These are phyloP conservation scores for Epichloe sibirici DNA, from an alignment of 2,329 filamentous ascomycete genomes.

Conservation along the genomic window DNA sequence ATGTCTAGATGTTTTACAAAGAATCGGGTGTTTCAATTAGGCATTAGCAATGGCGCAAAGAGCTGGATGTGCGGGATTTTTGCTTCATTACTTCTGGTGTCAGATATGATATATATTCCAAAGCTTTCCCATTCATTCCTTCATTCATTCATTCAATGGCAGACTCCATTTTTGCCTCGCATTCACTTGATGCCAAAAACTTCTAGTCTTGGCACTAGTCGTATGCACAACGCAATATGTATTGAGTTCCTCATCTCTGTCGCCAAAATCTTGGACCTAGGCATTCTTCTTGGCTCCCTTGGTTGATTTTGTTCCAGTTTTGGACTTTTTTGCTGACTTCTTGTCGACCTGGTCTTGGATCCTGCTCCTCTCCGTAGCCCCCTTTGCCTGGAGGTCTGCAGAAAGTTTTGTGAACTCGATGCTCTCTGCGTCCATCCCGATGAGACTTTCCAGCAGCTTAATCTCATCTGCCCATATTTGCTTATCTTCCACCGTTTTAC, in stretches of 20 bases:
- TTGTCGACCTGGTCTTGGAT: slow-evolving; percentile 69
- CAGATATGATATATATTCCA: background rate
- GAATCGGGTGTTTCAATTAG: background rate
- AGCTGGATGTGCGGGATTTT: background rate
- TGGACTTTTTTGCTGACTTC: slow-evolving; percentile 49
- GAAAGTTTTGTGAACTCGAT: slow-evolving; percentile 60
- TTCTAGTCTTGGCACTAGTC: too few relatives aligned
- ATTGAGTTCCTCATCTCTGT: background rate
- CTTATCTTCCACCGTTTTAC: slow-evolving; percentile 63
- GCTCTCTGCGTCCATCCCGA: slow-evolving; percentile 70
- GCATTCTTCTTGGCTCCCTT: slow-evolving; percentile 1
- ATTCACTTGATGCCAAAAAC: too few relatives aligned
- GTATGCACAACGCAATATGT: background rate
- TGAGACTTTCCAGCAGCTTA: slow-evolving; percentile 78
- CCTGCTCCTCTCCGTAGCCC: slow-evolving; percentile 58
- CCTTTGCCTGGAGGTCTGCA: slow-evolving; percentile 51
- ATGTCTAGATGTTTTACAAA: too few relatives aligned
- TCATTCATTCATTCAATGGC: background rate
- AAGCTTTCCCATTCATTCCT: background rate
- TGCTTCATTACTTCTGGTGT: background rate
- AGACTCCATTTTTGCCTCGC: background rate
- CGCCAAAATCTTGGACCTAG: background rate
- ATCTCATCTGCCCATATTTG: slow-evolving; percentile 87
- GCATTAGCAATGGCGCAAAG: background rate
- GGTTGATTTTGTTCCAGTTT: background rate